Evolutionary conservation across 257 asterid genomes (phyloP), one percentile per base, ranked within the genome.

Genomic region (Nicotiana tabacum): DNA sequence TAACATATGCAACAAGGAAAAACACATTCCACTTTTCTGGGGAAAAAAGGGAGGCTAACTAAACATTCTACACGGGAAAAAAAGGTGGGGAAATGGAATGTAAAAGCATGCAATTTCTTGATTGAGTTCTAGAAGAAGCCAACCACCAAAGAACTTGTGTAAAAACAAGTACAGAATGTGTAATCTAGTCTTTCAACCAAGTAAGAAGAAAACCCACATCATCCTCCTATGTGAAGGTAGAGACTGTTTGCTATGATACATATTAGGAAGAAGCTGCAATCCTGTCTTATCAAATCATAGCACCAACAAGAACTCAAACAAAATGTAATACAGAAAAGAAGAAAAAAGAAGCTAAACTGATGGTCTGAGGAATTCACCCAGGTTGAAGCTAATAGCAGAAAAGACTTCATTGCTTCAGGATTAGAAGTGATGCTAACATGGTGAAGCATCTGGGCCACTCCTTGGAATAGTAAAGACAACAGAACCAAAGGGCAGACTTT

Each of bases 81-180:
- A 27, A 27, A 48, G 17, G 64, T 2, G 2, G 17, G 35, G 10
- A 76, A 51, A 51, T 51, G 80, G 62, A 37, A 76, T 48, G 24
- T 9, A 76, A 51, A 76, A 76, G 80, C 30, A 51, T 46, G 80
- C 64, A 51, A 61, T 46, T 72, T 8, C 1, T n/a, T 53, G 17
- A 37, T 46, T 48, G 80, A 76, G 64, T 76, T 76, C 80, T 51
- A 51, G 43, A 27, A 76, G 80, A 76, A 74, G 15, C 80, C 64
- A 51, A 48, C 27, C 43, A 76, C 18, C 9, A 1, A 76, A 27
- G 27, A 24, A 51, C 16, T 27, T 76, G 8, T 27, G 80, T 51
- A 27, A 76, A 27, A 51, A 76, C 80, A 76, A 76, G 61, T 60
- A 74, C 62, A 1, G 21, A 72, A 72, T 48, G 43, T 76, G 9